phyloP scores from a whole-genome alignment of 2,329 filamentous ascomycete genomes.

The Scedosporium boydii region DNA sequence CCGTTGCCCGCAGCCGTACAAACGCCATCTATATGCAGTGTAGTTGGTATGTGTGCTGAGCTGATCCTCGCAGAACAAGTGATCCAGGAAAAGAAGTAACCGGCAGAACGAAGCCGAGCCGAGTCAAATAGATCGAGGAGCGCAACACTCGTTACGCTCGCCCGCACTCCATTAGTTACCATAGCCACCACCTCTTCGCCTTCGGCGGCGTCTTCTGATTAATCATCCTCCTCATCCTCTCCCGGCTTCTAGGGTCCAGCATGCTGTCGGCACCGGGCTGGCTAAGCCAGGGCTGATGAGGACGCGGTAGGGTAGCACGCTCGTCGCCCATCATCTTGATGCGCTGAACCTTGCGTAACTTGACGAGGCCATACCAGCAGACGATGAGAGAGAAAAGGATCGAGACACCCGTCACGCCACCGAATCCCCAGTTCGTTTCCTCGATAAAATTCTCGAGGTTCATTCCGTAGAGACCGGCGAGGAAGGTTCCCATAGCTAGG shows the following conservation, averaged over 20 bases:
- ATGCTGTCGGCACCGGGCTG: slow-evolving; percentile 38
- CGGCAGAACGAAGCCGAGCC: not conserved
- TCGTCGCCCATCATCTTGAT: slow-evolving; percentile 65
- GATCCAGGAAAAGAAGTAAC: not conserved
- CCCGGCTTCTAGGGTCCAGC: slow-evolving; percentile 43
- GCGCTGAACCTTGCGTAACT: slow-evolving; percentile 76
- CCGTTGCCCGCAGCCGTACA: not conserved
- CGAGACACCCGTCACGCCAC: slow-evolving; percentile 61
- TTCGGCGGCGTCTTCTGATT: slow-evolving; percentile 32
- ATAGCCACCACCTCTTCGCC: slow-evolving; percentile 20
- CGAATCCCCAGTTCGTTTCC: slow-evolving; percentile 82
- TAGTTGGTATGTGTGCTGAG: not conserved
- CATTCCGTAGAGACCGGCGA: slow-evolving; percentile 99
- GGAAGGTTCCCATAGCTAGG: slow-evolving; percentile 88
- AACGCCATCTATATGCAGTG: slow-evolving; percentile 8
- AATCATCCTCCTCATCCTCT: slow-evolving; percentile 43
- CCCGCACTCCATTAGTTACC: not conserved
- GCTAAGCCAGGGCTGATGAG: slow-evolving; percentile 17
- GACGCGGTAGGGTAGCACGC: slow-evolving; percentile 26
- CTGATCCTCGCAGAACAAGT: not conserved
- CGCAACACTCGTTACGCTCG: not conserved
- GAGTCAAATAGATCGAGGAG: not conserved
- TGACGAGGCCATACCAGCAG: slow-evolving; percentile 73
- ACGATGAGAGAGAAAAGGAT: slow-evolving; percentile 65
- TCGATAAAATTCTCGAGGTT: slow-evolving; percentile 98